Conservation (phyloP, 1,284 basidiomycete genomes). For the Heterobasidion parviporum region DNA sequence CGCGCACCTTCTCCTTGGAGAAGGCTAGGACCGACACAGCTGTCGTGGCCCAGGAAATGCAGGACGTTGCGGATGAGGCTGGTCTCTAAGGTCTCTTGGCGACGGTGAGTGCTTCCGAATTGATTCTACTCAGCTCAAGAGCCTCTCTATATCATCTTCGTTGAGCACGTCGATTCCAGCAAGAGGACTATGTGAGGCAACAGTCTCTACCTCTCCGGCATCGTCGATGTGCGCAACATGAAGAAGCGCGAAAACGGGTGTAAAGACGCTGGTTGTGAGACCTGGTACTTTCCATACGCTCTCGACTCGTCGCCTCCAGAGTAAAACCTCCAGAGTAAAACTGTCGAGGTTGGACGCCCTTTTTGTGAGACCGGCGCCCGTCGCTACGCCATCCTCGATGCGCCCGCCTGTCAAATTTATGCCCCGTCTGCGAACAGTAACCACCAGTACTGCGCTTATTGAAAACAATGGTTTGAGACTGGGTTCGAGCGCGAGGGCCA, state of each 20-base stretch:
- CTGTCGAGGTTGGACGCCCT: conserved; percentile 92
- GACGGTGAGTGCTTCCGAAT: conserved; percentile 34
- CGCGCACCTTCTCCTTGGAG: conserved; percentile 30
- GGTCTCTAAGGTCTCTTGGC: conserved; percentile 87
- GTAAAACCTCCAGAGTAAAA: conserved; percentile 86
- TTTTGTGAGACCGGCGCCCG: conserved; percentile 86
- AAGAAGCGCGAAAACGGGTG: conserved; percentile 94
- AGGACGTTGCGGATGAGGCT: conserved; percentile 70
- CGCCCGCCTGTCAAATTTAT: conserved; percentile 94
- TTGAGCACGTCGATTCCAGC: conserved; percentile 96
- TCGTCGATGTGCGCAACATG: conserved; percentile 95
- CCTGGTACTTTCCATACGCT: conserved; percentile 96
- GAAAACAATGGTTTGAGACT: conserved; percentile 96
- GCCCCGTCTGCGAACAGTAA: conserved; percentile 95
- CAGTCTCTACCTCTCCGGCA: conserved; percentile 80
- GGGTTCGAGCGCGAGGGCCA: conserved; percentile 96
- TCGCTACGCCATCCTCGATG: conserved; percentile 93
- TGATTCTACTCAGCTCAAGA: conserved; percentile 57
- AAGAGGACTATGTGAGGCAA: conserved; percentile 98
- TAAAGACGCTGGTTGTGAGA: conserved; percentile 90
- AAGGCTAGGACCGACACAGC: conserved; percentile 79
- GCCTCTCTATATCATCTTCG: conserved; percentile 93
- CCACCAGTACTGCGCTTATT: conserved; percentile 91
- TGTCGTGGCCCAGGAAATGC: conserved; percentile 74
- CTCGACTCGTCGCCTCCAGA: conserved; percentile 91